Percentiles rank a stretch among this genome's conserved stretches.
These are phyloP conservation scores for Cajanus cajan DNA, from an alignment of 306 rosid species.

Conservation along the genomic window DNA sequence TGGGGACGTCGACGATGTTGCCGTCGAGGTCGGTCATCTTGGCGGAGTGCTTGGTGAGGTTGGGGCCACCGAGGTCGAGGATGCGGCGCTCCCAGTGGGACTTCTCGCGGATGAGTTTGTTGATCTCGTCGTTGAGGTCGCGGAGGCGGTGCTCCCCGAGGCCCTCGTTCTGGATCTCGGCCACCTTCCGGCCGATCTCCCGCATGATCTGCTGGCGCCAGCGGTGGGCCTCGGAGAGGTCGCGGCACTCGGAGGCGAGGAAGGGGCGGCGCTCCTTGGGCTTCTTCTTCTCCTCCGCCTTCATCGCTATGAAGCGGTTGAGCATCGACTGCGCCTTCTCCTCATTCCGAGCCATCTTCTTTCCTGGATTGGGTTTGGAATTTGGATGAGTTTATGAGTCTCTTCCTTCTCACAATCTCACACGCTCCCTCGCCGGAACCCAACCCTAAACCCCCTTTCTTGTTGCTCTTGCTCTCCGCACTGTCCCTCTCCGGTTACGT, in stretches of 20 bases:
- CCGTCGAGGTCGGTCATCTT: conserved; percentile 97
- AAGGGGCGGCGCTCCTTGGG: conserved; percentile 71
- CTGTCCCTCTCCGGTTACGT: too few species aligned
- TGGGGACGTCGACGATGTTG: conserved; percentile 89
- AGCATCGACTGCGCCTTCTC: conserved; percentile 57
- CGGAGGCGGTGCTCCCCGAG: conserved; percentile 97
- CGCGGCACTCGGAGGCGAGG: conserved; percentile 93
- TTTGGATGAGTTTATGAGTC: too few species aligned
- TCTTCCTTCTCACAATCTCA: too few species aligned
- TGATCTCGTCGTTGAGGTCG: conserved; percentile 93
- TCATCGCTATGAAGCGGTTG: conserved; percentile 75
- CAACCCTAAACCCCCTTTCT: too few species aligned
- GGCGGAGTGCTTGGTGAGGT: conserved; percentile 59
- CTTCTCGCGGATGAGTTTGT: conserved; percentile 81
- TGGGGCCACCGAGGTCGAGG: conserved; percentile 83
- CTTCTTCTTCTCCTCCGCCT: conserved; percentile 94
- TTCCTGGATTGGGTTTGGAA: too few species aligned
- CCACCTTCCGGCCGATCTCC: conserved; percentile 92
- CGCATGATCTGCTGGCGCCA: conserved; percentile 96
- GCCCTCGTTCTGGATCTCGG: conserved; percentile 97
- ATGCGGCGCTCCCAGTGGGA: conserved; percentile 90
- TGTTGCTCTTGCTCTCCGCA: too few species aligned
- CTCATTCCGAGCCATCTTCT: conserved; percentile 70
- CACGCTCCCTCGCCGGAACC: too few species aligned
- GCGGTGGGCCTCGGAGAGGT: conserved; percentile 85